phyloP scores from a whole-genome alignment of 345 rosid genomes.

The Acer yangbiense region DNA sequence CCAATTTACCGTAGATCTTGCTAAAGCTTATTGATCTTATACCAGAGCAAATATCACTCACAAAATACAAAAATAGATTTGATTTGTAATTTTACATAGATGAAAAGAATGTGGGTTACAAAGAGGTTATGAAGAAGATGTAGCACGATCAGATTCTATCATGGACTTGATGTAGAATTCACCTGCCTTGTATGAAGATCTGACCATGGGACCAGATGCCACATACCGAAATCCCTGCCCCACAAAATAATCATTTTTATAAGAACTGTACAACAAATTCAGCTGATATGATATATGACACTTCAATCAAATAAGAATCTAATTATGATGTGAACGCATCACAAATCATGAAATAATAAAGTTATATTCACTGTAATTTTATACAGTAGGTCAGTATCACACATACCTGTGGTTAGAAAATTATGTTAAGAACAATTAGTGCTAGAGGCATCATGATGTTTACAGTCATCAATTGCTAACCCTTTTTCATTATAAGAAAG shows the following conservation, averaged over 20 bases:
- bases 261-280: not conserved
- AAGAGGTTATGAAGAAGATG: constrained; percentile 41
- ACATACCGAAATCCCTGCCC: constrained; percentile 93
- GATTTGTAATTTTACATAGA: not conserved
- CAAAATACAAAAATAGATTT: constrained; percentile 2
- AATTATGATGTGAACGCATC: not conserved
- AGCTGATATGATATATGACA: not conserved
- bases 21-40: not conserved
- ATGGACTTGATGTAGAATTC: constrained; percentile 97
- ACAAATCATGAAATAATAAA: not conserved
- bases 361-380: not conserved
- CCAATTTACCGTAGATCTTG: constrained; percentile 1
- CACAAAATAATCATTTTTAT: constrained; percentile 19
- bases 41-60: not conserved
- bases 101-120: not conserved
- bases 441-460: not conserved
- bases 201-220: constrained; percentile 99
- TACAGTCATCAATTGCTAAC: not conserved
- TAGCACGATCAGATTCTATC: constrained; percentile 90
- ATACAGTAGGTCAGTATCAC: not conserved
- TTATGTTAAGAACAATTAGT: not conserved
- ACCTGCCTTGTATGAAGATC: constrained; percentile 99
- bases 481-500: not conserved
- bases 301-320: not conserved
- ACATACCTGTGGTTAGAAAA: not conserved